phyloP scores from a whole-genome alignment of 495 filamentous ascomycete genomes.

The Xylaria flabelliformis region DNA sequence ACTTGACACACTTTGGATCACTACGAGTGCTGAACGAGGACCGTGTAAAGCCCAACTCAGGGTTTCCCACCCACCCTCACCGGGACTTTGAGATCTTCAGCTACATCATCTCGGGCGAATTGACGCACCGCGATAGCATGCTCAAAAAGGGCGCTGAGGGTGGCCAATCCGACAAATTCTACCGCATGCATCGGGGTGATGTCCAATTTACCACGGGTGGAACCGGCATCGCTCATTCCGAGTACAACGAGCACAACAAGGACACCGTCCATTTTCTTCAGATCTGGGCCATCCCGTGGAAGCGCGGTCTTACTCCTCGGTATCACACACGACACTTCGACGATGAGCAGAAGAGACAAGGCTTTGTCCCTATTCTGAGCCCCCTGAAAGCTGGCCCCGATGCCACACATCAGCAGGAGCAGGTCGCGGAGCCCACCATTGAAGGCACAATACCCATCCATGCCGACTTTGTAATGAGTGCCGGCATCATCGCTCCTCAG shows the following conservation, averaged over 20 bases:
- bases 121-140: conserved; percentile 83
- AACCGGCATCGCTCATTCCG: conserved; percentile 76
- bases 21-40: conserved; percentile 86
- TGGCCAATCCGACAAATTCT: conserved; percentile 64
- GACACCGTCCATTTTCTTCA: conserved; percentile 80
- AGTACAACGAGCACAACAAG: conserved; percentile 70
- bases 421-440: conserved; percentile 61
- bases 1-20: conserved; percentile 67
- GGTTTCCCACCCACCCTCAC: conserved; percentile 83
- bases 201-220: conserved; percentile 86
- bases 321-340: conserved; percentile 73
- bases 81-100: conserved; percentile 84
- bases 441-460: conserved; percentile 75
- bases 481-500: conserved; percentile 64
- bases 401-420: conserved; percentile 65
- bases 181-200: conserved; percentile 75
- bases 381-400: conserved; percentile 68
- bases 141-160: conserved; percentile 62
- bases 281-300: conserved; percentile 81
- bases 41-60: conserved; percentile 68
- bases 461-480: conserved; percentile 79
- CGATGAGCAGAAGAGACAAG: conserved; percentile 70
- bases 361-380: conserved; percentile 72
- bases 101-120: conserved; percentile 78
- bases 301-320: conserved; percentile 66